phyloP scores from a whole-genome alignment of 2,329 filamentous ascomycete genomes.

The Thermoascus crustaceus region DNA sequence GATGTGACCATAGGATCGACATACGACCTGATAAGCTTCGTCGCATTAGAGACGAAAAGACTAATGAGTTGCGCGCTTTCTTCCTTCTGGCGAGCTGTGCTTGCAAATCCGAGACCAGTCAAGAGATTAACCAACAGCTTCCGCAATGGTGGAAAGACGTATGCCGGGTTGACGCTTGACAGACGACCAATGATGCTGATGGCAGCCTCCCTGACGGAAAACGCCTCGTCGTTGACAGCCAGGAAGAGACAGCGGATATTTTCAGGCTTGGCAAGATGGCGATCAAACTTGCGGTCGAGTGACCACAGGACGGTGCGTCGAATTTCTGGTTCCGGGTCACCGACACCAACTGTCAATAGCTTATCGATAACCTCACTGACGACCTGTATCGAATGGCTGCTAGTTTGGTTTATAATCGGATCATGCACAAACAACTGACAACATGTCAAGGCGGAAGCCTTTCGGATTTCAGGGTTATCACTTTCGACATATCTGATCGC shows the following conservation, averaged over 20 bases:
- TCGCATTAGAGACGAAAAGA: slow-evolving; percentile 85
- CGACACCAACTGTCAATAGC: slow-evolving; percentile 86
- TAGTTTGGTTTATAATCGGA: slow-evolving; percentile 96
- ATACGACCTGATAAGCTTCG: slow-evolving; percentile 88
- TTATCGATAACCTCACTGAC: slow-evolving; percentile 98
- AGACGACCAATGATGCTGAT: slow-evolving; percentile 94
- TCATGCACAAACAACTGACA: slow-evolving; percentile 96
- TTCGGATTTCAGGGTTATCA: slow-evolving; percentile 84
- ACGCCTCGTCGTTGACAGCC: slow-evolving; percentile 89
- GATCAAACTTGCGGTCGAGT: slow-evolving; percentile 87
- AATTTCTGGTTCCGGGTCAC: slow-evolving; percentile 83
- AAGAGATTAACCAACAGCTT: slow-evolving; percentile 94
- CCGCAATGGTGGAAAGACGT: slow-evolving; percentile 89
- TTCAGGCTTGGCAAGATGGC: slow-evolving; percentile 92
- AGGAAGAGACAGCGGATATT: slow-evolving; percentile 95
- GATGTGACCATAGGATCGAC: slow-evolving; percentile 95
- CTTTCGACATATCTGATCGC: slow-evolving; percentile 97
- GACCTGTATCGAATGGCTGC: slow-evolving; percentile 91
- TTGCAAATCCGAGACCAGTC: slow-evolving; percentile 93
- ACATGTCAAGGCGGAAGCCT: slow-evolving; percentile 90
- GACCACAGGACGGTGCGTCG: slow-evolving; percentile 80
- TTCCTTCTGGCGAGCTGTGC: slow-evolving; percentile 88
- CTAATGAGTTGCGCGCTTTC: slow-evolving; percentile 91
- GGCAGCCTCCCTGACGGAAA: slow-evolving; percentile 83
- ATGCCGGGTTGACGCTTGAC: slow-evolving; percentile 85